These are phyloP conservation scores for Malania oleifera DNA, from an alignment of 164 flowering plant species.

Conservation along the genomic window DNA sequence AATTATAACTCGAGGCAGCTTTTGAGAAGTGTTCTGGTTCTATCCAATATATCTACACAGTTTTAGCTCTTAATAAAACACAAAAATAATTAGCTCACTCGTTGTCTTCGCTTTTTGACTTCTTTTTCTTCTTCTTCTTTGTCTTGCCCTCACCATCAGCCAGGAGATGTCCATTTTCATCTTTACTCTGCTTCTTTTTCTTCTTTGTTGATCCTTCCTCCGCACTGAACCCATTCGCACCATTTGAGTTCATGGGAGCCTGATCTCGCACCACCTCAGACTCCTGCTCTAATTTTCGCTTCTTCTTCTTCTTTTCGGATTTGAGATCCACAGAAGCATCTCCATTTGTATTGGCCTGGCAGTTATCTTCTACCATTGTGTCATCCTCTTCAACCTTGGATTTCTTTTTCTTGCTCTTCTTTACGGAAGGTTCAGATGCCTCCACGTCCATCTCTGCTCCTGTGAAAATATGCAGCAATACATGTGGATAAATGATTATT, in stretches of 20 bases:
- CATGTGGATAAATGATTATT: too few species aligned
- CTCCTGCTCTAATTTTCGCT: constrained; percentile 42
- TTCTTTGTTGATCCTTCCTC: constrained; percentile 61
- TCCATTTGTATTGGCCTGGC: constrained; percentile 30
- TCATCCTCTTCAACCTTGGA: constrained; percentile 34
- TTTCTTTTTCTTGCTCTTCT: constrained; percentile 70
- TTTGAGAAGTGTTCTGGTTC: too few species aligned
- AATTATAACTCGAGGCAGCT: too few species aligned
- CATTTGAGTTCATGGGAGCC: constrained; percentile 20
- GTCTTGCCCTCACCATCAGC: constrained; percentile 32
- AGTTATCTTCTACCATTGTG: constrained; percentile 31
- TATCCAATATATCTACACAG: too few species aligned
- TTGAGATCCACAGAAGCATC: constrained; percentile 30
- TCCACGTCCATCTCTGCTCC: constrained; percentile 36
- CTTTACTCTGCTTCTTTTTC: constrained; percentile 62
- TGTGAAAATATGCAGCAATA: too few species aligned
- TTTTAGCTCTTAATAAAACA: too few species aligned
- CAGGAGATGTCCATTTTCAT: constrained; percentile 25
- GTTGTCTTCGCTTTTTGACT: constrained; percentile 30
- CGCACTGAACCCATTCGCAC: constrained; percentile 23
- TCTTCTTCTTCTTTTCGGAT: constrained; percentile 56
- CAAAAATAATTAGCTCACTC: constrained; percentile 8
- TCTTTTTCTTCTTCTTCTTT: constrained; percentile 60
- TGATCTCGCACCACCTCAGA: constrained; percentile 19
- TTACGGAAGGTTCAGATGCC: constrained; percentile 28